phyloP scores from a whole-genome alignment of 441 rosid genomes.

The Corymbia citriodora region DNA sequence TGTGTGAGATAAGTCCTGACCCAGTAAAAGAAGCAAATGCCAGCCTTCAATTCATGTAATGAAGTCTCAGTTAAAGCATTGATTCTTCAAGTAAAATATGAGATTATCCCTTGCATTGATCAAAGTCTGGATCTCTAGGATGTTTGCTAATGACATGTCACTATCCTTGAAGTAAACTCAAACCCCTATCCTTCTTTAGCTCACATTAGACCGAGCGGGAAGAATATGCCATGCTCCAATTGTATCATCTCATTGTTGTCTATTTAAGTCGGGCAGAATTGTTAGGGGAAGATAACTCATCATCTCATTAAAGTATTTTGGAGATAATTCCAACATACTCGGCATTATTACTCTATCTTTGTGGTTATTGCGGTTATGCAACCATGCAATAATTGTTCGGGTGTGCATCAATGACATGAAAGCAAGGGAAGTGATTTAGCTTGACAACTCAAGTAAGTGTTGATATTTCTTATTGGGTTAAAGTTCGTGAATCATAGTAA shows the following conservation, averaged over 20 bases:
- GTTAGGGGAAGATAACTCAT: background rate
- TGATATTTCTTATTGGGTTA: background rate
- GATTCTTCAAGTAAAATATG: background rate
- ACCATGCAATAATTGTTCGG: accelerated
- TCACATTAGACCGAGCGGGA: background rate
- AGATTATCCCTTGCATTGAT: background rate
- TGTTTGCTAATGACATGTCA: background rate
- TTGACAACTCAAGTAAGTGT: background rate
- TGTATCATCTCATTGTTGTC: background rate
- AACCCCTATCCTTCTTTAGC: background rate
- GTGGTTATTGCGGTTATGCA: background rate
- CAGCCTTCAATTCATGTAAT: background rate
- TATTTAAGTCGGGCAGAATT: background rate
- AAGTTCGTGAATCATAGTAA: too few relatives aligned
- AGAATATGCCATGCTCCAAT: background rate
- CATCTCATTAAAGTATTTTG: background rate
- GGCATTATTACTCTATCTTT: background rate
- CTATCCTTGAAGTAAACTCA: background rate
- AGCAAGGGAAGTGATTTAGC: background rate
- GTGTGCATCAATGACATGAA: background rate
- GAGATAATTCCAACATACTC: background rate
- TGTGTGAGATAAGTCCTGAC: background rate
- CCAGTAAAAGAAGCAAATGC: background rate
- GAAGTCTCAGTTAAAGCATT: background rate
- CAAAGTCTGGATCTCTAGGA: background rate